Evolutionary conservation across 2,329 filamentous ascomycete species (phyloP).

Genomic region (Clarireedia monteithiana): DNA sequence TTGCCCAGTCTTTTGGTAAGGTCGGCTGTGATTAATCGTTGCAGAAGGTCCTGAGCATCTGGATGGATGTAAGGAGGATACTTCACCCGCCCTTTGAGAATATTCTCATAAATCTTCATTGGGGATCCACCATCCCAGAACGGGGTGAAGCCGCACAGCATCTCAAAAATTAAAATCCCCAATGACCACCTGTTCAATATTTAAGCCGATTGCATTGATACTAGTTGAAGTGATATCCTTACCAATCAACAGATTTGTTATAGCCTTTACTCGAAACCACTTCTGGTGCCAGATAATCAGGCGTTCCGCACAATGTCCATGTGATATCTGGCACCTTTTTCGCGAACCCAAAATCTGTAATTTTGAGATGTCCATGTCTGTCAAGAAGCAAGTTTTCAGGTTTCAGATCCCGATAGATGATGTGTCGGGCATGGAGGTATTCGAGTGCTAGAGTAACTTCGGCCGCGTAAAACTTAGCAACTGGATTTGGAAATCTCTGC

Average conservation of each 20-base stretch:
- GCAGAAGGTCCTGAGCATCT: conserved; percentile 86
- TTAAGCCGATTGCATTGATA: conserved; percentile 10
- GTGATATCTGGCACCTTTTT: conserved; percentile 98
- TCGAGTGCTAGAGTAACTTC: conserved; percentile 94
- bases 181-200: conserved; percentile 75
- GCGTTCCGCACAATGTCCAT: conserved; percentile 96
- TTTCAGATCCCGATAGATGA: conserved; percentile 97
- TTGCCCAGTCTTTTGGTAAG: conserved; percentile 93
- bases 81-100: conserved; percentile 89
- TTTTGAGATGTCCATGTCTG: conserved; percentile 89
- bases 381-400: conserved; percentile 90
- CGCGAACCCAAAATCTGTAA: conserved; percentile 97
- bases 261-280: conserved; percentile 99
- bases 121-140: conserved; percentile 98
- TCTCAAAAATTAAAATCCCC: conserved; percentile 97
- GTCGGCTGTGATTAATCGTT: conserved; percentile 88
- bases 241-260: conserved; percentile 98
- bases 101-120: conserved; percentile 99
- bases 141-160: conserved; percentile 97
- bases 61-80: conserved; percentile 94
- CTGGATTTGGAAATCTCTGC: conserved; percentile 94
- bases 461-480: conserved; percentile 97
- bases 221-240: conserved; percentile 14
- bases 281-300: conserved; percentile 94
- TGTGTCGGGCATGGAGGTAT: conserved; percentile 88